Base-by-base conservation (phyloP, 805 yeast species). In the Teunomyces barrocoloradensis region DNA sequence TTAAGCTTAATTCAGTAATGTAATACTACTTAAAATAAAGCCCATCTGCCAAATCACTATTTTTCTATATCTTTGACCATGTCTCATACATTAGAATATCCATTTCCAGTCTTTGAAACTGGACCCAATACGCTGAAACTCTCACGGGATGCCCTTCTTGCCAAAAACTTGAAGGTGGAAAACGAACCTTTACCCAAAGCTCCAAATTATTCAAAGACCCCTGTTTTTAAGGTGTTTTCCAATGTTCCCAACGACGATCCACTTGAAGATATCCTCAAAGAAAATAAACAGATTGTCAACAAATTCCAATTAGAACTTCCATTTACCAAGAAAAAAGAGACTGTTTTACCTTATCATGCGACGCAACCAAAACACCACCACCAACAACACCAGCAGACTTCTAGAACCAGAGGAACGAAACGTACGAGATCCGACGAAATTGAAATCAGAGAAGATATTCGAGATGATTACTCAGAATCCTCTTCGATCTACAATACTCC, bases 401-500 rank as follows among this genome's bases (percentile, higher is more conserved):
- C 27, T 25, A 25, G 4, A 23, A 18, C 47, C 5, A 42, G 56
- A 41, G 53, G 52, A 6, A 36, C 46, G 2, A 53, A 53, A 28
- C 25, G 57, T 15, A 30, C 38, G 9, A 47, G 52, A 33, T 37
- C 36, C 17, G 13, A 29, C 11, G 45, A 48, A 10, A 30, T 20
- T 12, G 35, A 30, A 11, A 20, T 20, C 3, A 28, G 27, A 6
- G 33, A 41, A 29, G 34, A 29, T 13, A 17, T 5, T 7, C 29
- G 43, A 41, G 36, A n/a, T 17, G 43, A 41, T 17, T 27, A n/a
- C 18, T 51, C 42, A 11, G 51, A 44, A 18, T 38, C 55, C 4
- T 48, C 56, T 11, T 53, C 58, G 5, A 43, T 47, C 23, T 50
- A 49, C 47, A 54, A 57, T 35, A 64, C 66, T 20, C 68, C 69